Percentiles rank a stretch among this genome's conserved stretches.
Conservation (phyloP, 164 flowering plant species). For the Buxus sempervirens region DNA sequence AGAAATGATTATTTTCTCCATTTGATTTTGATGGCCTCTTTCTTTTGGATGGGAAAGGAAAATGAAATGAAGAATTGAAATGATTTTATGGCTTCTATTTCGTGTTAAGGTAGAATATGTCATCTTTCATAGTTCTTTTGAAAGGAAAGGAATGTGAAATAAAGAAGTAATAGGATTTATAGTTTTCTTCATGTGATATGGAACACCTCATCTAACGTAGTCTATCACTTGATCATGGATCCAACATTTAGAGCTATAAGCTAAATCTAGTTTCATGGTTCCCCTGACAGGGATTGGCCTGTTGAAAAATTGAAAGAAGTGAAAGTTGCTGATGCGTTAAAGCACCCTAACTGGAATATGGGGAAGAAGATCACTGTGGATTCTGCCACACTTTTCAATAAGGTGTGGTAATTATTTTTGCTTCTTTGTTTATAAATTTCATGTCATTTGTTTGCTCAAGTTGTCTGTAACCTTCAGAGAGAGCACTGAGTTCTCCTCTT, state of each 20-base stretch:
- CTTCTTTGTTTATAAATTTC: background rate
- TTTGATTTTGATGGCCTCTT: background rate
- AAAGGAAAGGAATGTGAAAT: no score
- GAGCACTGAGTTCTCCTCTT: constrained; percentile 10
- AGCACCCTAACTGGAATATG: constrained; percentile 99
- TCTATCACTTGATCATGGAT: background rate
- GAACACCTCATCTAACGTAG: background rate
- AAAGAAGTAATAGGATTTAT: no score
- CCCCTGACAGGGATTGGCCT: constrained; percentile 82
- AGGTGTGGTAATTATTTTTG: constrained; percentile 40
- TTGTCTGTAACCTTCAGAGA: background rate
- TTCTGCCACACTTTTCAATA: constrained; percentile 98
- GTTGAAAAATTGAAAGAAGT: constrained; percentile 91
- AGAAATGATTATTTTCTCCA: background rate
- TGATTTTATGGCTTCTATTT: no score
- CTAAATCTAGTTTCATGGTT: constrained; percentile 9
- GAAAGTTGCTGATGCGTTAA: constrained; percentile 94
- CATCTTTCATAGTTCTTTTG: no score
- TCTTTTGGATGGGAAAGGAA: background rate
- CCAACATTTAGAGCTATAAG: constrained; percentile 1
- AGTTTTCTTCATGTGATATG: no score
- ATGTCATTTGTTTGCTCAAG: background rate
- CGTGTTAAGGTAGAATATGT: no score
- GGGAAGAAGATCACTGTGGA: constrained; percentile 97
- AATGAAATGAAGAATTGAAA: no score